Evolutionary conservation across 441 rosid genomes (phyloP), one percentile per base, ranked within the genome.

Genomic region (Syzygium syzygioides): DNA sequence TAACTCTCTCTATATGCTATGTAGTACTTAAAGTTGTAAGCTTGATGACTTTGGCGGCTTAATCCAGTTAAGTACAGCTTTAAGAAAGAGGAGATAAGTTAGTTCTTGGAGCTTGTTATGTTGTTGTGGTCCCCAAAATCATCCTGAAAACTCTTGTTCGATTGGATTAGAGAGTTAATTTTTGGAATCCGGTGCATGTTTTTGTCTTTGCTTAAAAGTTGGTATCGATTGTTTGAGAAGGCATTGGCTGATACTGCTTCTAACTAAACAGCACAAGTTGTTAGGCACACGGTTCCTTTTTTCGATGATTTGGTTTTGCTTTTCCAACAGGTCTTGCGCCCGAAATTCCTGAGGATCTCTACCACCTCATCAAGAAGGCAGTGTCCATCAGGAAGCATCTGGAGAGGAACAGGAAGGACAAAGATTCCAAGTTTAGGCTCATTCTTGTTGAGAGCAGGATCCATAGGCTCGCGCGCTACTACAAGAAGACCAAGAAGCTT

Each of bases 401-500:
- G 86, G 97, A 95, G 90, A 94, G 97, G 91, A 95, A 95, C 92
- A 92, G 95, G 91, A 95, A 94, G 91, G 97, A 94, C 88, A 95
- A 95, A 91, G 97, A 94, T 88, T 95, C 97, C 87, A 94, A 94
- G 91, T 94, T 94, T 55, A 93, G 97, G 89, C 91, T 95, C 91
- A 95, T 95, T 57, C 94, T 95, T 37, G 97, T 94, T 2, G 97
- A 95, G 90, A 95, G 97, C 93, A 93, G 97, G 92, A 95, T 95
- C 87, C 97, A 95, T 91, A 93, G 97, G 88, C 95, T 95, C 1
- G 96, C 97, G 20, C 96, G 96, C 66, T 95, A 94, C 89, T 95
- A 94, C 94, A 95, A 95, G 95, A 94, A 95, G 92, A 95, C 95
- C 45, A 95, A 94, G 96, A 95, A 95, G 95, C 96, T 95, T 86